Evolutionary conservation across 495 filamentous ascomycete species (phyloP).

Genomic region (Cercophora scortea): DNA sequence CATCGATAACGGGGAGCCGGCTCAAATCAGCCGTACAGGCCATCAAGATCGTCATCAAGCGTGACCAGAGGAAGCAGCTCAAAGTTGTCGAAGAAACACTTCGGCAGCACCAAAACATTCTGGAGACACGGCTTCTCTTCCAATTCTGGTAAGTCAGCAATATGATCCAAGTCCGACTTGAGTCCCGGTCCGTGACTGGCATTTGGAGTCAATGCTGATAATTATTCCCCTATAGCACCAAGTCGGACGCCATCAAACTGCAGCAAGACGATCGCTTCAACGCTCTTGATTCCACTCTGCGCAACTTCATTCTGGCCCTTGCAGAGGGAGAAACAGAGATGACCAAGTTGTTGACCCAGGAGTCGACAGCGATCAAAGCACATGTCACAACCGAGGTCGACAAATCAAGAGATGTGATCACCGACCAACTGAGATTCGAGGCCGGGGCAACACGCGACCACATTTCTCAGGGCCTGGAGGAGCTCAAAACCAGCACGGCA

Average conservation of each 20-base stretch:
- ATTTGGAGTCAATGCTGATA: too few species aligned
- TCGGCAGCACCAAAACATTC: background rate
- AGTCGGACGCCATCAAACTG: background rate
- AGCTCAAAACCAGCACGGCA: background rate
- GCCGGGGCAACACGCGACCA: background rate
- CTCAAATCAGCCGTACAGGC: background rate
- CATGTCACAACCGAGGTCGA: background rate
- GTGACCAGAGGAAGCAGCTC: background rate
- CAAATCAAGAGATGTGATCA: background rate
- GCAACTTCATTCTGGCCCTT: background rate
- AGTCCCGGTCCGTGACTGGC: too few species aligned
- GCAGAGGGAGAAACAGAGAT: background rate
- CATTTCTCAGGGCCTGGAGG: background rate
- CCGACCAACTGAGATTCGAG: background rate
- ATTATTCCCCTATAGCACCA: background rate
- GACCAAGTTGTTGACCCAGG: background rate
- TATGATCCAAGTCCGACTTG: too few species aligned
- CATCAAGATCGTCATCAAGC: background rate
- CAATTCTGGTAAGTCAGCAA: background rate
- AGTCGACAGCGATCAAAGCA: background rate
- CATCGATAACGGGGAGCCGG: background rate
- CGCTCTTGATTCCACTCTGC: background rate
- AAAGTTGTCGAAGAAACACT: background rate
- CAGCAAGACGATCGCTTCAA: background rate
- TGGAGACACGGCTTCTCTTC: conserved; percentile 1